phyloP scores from a whole-genome alignment of 73 alveolate species.

The Stentor roeselii region DNA sequence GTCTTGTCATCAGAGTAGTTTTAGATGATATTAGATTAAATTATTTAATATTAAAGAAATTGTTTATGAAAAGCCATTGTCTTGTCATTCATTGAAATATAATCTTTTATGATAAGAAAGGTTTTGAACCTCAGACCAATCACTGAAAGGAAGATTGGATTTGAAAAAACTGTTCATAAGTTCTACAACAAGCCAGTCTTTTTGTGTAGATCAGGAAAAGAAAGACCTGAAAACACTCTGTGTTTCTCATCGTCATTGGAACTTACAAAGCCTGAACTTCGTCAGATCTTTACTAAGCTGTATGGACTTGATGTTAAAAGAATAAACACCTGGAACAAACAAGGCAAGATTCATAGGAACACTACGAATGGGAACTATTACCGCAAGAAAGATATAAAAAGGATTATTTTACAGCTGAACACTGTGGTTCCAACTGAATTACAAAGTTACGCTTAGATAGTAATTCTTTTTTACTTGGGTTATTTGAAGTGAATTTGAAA shows the following conservation, averaged over 20 bases:
- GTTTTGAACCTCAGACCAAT: neutral
- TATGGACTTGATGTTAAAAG: neutral
- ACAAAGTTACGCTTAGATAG: neutral
- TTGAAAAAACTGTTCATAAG: neutral
- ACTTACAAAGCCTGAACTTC: slow-evolving; percentile 27
- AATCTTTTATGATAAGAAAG: neutral
- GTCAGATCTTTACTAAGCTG: neutral
- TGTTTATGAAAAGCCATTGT: no score
- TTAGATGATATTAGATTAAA: no score
- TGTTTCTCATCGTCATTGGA: slow-evolving; percentile 3
- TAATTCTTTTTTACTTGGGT: no score
- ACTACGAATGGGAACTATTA: neutral
- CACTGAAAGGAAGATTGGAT: neutral
- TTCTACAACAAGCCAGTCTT: slow-evolving; percentile 26
- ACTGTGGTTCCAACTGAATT: slow-evolving; percentile 8
- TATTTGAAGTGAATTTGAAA: no score
- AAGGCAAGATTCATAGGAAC: slow-evolving; percentile 10
- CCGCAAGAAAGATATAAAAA: slow-evolving; percentile 23
- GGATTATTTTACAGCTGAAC: neutral
- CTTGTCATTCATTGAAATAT: no score
- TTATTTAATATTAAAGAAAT: no score
- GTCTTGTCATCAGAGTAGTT: no score
- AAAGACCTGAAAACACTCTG: slow-evolving; percentile 11
- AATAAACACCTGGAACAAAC: slow-evolving; percentile 4
- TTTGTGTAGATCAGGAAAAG: slow-evolving; percentile 1